Conservation (phyloP, 441 rosid genomes). For the Aleurites moluccanus region DNA sequence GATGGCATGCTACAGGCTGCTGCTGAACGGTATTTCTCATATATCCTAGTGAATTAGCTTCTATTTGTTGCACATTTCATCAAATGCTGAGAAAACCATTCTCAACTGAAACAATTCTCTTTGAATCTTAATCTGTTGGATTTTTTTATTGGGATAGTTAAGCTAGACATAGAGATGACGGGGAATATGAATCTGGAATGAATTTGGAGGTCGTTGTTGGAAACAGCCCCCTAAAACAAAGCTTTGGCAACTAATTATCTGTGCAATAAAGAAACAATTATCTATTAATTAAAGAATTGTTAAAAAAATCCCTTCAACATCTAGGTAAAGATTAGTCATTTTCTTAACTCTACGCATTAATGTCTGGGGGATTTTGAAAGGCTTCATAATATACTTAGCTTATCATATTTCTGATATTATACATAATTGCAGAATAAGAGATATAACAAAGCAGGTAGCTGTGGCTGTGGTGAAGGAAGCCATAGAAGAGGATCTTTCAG, state of each 20-base stretch:
- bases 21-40: constrained; percentile 76
- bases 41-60: constrained; percentile 14
- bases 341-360: background rate
- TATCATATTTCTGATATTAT: constrained; percentile 4
- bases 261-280: background rate
- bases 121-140: background rate
- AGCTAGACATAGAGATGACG: background rate
- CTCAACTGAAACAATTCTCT: background rate
- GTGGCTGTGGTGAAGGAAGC: constrained; percentile 97
- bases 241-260: constrained; percentile 1
- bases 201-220: background rate
- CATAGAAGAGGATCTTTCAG: constrained; percentile 72
- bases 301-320: constrained; percentile 53
- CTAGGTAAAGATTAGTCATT: constrained; percentile 52
- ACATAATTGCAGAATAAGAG: constrained; percentile 68
- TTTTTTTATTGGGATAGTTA: background rate
- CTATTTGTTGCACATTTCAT: background rate
- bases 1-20: constrained; percentile 99
- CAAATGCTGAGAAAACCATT: constrained; percentile 8
- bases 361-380: background rate
- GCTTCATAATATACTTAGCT: constrained; percentile 2
- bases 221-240: background rate
- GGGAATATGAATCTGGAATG: background rate
- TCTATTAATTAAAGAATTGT: background rate
- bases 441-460: constrained; percentile 85